These are phyloP conservation scores for Penicillium mononematosum DNA, from an alignment of 495 filamentous ascomycete species.

Conservation along the genomic window DNA sequence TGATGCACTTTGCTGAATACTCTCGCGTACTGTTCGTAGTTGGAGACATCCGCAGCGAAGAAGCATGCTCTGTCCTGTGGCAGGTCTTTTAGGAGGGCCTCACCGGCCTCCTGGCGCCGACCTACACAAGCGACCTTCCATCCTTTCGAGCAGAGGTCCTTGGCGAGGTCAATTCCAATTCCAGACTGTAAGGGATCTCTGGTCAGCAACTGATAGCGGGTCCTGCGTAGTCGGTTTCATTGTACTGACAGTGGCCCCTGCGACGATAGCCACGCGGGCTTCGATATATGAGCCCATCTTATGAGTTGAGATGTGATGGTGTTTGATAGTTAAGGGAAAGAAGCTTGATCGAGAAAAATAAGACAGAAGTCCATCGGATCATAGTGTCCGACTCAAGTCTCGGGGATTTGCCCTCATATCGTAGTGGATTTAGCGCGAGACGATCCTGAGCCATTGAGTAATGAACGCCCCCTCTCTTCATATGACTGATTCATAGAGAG, in stretches of 20 bases:
- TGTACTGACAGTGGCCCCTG: slow-evolving; percentile 28
- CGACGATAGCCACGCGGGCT: slow-evolving; percentile 22
- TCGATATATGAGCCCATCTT: slow-evolving; percentile 18
- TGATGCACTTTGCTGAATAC: slow-evolving; percentile 21
- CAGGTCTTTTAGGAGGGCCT: slow-evolving; percentile 17
- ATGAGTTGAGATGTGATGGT: not conserved
- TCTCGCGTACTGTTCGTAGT: slow-evolving; percentile 24
- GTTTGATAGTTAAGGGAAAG: not conserved
- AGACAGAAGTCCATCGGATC: not conserved
- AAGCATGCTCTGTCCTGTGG: slow-evolving; percentile 20
- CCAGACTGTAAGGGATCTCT: slow-evolving; percentile 23
- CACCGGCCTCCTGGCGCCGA: slow-evolving; percentile 21
- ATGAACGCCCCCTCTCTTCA: not conserved
- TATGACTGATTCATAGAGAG: not conserved
- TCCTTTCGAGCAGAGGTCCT: slow-evolving; percentile 23
- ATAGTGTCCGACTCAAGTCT: not conserved
- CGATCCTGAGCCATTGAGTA: slow-evolving; percentile 5
- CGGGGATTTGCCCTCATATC: not conserved
- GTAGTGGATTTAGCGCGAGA: slow-evolving; percentile 1
- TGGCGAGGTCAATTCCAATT: slow-evolving; percentile 27
- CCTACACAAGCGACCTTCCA: slow-evolving; percentile 31
- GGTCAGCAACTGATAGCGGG: not conserved
- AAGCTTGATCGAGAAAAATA: not conserved
- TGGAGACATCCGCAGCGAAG: slow-evolving; percentile 27
- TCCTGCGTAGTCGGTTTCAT: not conserved